phyloP scores from a whole-genome alignment of 106 monocot species.

The Apostasia shenzhenica region DNA sequence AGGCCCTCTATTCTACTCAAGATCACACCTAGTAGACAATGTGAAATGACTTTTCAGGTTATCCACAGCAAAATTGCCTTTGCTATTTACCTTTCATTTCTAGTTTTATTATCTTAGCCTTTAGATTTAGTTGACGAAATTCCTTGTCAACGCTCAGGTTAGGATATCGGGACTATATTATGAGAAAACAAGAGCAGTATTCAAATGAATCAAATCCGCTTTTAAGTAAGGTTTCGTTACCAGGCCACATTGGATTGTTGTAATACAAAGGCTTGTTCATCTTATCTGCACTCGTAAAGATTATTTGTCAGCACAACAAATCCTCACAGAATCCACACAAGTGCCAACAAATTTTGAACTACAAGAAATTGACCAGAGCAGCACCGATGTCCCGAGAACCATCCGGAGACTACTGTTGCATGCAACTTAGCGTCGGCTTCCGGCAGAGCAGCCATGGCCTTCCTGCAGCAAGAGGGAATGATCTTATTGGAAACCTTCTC shows the following conservation, averaged over 20 bases:
- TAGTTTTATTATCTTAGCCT: too few relatives aligned
- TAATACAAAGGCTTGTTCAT: conserved; percentile 38
- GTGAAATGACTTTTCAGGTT: too few relatives aligned
- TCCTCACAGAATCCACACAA: background rate
- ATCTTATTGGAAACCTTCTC: conserved; percentile 1
- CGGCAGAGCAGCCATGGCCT: conserved; percentile 30
- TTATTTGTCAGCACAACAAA: background rate
- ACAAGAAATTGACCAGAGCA: conserved; percentile 16
- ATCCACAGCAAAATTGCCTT: too few relatives aligned
- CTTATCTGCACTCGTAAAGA: conserved; percentile 37
- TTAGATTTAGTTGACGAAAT: too few relatives aligned
- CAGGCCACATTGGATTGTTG: conserved; percentile 97
- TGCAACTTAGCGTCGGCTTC: conserved; percentile 43
- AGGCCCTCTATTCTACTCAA: too few relatives aligned
- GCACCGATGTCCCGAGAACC: conserved; percentile 33
- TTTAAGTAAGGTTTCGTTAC: conserved; percentile 16
- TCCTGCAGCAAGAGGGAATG: conserved; percentile 49
- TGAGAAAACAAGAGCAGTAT: too few relatives aligned
- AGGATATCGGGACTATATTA: too few relatives aligned
- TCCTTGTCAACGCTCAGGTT: too few relatives aligned
- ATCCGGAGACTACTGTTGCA: conserved; percentile 52
- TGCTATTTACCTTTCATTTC: too few relatives aligned
- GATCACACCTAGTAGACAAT: too few relatives aligned
- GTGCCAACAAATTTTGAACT: background rate
- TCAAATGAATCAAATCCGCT: too few relatives aligned